These are phyloP conservation scores for Rhizopogon rudus DNA, from an alignment of 768 basidiomycete species.

Conservation along the genomic window DNA sequence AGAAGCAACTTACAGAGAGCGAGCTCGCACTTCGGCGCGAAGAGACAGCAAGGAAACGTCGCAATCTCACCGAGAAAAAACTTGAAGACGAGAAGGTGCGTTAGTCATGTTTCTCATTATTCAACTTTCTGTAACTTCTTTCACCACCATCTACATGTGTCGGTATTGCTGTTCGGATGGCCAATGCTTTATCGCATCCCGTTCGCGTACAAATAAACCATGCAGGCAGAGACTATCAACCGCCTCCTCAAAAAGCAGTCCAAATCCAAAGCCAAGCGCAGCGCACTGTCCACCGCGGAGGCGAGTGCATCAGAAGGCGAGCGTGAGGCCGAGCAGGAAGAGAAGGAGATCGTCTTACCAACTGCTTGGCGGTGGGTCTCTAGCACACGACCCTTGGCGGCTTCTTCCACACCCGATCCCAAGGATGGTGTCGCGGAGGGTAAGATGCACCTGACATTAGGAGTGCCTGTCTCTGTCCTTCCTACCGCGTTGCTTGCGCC, in stretches of 20 bases:
- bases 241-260: slow-evolving; percentile 84
- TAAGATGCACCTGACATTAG: slow-evolving; percentile 48
- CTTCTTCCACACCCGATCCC: slow-evolving; percentile 3
- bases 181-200: background rate
- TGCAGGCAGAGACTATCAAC: slow-evolving; percentile 82
- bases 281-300: slow-evolving; percentile 42
- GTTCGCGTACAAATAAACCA: background rate
- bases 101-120: background rate
- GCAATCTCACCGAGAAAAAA: slow-evolving; percentile 77
- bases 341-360: slow-evolving; percentile 38
- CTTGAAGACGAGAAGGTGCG: slow-evolving; percentile 79
- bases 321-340: slow-evolving; percentile 18
- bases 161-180: background rate
- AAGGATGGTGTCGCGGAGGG: slow-evolving; percentile 4
- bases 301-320: slow-evolving; percentile 31
- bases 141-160: background rate
- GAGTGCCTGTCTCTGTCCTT: slow-evolving; percentile 40
- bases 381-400: slow-evolving; percentile 32
- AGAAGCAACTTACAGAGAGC: slow-evolving; percentile 64
- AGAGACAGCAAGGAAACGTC: slow-evolving; percentile 79
- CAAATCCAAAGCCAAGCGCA: slow-evolving; percentile 57
- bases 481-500: slow-evolving; percentile 3
- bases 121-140: background rate
- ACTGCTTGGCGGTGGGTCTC: slow-evolving; percentile 75
- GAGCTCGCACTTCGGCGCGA: slow-evolving; percentile 73